Evolutionary conservation across 768 basidiomycete species (phyloP), one percentile per base, ranked within the genome.

Genomic region (Termitomyces eurrhizus): DNA sequence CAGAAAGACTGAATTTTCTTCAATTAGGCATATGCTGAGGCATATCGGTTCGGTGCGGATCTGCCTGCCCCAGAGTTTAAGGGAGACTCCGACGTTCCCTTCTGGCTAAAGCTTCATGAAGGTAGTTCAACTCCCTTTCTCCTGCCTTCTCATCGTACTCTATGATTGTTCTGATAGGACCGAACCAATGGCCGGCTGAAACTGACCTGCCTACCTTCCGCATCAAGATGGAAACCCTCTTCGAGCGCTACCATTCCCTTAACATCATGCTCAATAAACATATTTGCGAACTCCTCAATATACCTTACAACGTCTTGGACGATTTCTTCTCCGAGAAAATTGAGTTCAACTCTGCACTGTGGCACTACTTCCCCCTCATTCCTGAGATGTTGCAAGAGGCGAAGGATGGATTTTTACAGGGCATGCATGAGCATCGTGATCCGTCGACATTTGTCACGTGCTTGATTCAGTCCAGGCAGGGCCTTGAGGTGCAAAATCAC

Each of bases 381-480:
- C 62, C 62, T 0, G 69, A 68, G 42, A 65, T 69, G 24, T 51
- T 29, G 26, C 24, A 60, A 44, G 57, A 62, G 39, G 69, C 65
- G 16, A 63, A 60, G 60, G 57, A 69, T 50, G 72, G 68, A 13
- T 73, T 73, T 52, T 67, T 68, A 32, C 63, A 69, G 52, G 72
- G 70, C 5, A 71, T 73, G 70, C 72, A 71, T 49, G 70, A 73
- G 59, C 72, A 71, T 56, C 69, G 72, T 12, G 70, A 73, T 57
- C 72, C 72, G 2, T 68, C 68, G 13, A 71, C 70, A 5, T 73
- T 71, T 59, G 62, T 73, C 9, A 73, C 70, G 0, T 71, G 70
- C 51, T 61, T 73, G 58, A 71, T 73, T 42, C 72, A 73, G 55
- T 69, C 68, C 2, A 61, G 72, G 21, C 52, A 63, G 16, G 72